phyloP scores from a whole-genome alignment of 164 flowering plant genomes.

The Berberis thunbergii region DNA sequence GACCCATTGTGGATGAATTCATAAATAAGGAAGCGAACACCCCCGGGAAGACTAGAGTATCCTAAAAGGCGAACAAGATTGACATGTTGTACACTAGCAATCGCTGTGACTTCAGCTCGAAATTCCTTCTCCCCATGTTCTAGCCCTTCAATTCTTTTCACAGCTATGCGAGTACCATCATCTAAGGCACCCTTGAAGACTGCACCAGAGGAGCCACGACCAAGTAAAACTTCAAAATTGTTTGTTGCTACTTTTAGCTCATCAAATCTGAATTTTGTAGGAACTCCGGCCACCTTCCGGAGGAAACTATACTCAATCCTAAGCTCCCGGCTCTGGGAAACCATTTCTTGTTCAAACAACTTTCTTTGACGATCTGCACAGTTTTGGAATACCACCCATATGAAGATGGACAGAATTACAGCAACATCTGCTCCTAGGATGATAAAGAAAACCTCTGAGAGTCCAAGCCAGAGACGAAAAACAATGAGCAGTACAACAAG shows the following conservation, averaged over 20 bases:
- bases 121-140: slow-evolving; percentile 70
- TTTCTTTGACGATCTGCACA: slow-evolving; percentile 5
- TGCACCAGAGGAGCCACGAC: slow-evolving; percentile 65
- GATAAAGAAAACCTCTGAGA: slow-evolving; percentile 40
- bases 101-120: slow-evolving; percentile 73
- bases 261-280: slow-evolving; percentile 46
- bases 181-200: slow-evolving; percentile 72
- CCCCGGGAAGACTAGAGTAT: slow-evolving; percentile 33
- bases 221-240: slow-evolving; percentile 45
- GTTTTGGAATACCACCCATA: slow-evolving; percentile 22
- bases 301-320: slow-evolving; percentile 78
- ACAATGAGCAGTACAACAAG: slow-evolving; percentile 36
- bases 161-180: slow-evolving; percentile 75
- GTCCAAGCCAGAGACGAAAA: slow-evolving; percentile 31
- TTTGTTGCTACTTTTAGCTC: slow-evolving; percentile 75
- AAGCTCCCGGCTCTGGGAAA: slow-evolving; percentile 52
- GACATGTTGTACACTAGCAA: slow-evolving; percentile 74
- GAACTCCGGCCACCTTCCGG: slow-evolving; percentile 74
- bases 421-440: slow-evolving; percentile 46
- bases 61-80: slow-evolving; percentile 76
- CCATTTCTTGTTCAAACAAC: slow-evolving; percentile 21
- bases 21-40: slow-evolving; percentile 55
- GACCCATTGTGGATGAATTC: slow-evolving; percentile 72
- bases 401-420: slow-evolving; percentile 30
- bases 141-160: slow-evolving; percentile 58